phyloP scores from a whole-genome alignment of 2,329 filamentous ascomycete genomes.

The Ophiostoma sp. region DNA sequence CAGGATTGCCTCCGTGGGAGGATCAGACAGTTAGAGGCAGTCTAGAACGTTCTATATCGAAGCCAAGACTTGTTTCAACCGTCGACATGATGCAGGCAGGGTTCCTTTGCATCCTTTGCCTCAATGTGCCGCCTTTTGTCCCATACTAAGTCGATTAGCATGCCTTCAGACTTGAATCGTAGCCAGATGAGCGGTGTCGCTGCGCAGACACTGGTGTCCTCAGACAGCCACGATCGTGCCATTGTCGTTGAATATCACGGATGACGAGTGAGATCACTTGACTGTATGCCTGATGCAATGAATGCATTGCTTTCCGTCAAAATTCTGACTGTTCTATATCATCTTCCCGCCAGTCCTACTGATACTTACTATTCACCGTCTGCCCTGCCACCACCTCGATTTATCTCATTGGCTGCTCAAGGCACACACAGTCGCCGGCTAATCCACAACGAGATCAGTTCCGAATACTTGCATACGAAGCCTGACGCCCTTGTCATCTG shows the following conservation, averaged over 20 bases:
- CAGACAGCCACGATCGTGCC: too few relatives aligned
- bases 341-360: too few relatives aligned
- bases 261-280: too few relatives aligned
- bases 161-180: too few relatives aligned
- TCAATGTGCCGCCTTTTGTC: not conserved
- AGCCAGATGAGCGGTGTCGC: too few relatives aligned
- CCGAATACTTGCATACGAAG: not conserved
- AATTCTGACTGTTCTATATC: not conserved
- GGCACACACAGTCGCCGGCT: not conserved
- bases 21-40: not conserved
- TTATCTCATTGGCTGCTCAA: not conserved
- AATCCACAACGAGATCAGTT: not conserved
- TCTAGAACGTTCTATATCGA: not conserved
- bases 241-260: too few relatives aligned
- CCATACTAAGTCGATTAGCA: too few relatives aligned
- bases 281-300: not conserved
- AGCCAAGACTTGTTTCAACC: not conserved
- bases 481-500: not conserved
- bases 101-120: not conserved
- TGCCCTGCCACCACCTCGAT: not conserved
- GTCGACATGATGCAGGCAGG: not conserved
- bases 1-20: not conserved
- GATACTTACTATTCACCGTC: not conserved
- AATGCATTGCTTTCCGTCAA: not conserved
- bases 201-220: too few relatives aligned